These are phyloP conservation scores for Cardamine chenopodiifolia DNA, from an alignment of 345 rosid genomes.

Conservation along the genomic window DNA sequence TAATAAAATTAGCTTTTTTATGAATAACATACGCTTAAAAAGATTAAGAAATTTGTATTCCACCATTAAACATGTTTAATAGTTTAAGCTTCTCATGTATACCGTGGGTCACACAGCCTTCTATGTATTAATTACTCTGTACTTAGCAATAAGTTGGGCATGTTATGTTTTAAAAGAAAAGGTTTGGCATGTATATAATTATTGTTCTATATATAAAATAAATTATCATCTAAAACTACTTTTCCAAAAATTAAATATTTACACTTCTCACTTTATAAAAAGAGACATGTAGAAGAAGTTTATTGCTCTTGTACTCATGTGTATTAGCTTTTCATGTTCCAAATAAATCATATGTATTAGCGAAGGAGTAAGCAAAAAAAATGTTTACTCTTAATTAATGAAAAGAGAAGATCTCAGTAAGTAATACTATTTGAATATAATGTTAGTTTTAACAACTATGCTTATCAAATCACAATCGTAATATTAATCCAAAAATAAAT, in stretches of 20 bases:
- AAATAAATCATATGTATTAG: neutral
- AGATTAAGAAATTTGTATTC: neutral
- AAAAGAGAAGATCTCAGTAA: neutral
- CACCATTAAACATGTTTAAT: neutral
- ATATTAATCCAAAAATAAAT: neutral
- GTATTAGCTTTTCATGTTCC: slow-evolving; percentile 2
- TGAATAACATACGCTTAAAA: too few species aligned
- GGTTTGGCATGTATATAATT: neutral
- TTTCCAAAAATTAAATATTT: neutral
- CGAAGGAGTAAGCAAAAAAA: neutral
- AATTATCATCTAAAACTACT: slow-evolving; percentile 14
- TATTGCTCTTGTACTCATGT: slow-evolving; percentile 7
- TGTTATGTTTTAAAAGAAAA: neutral
- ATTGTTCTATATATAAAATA: neutral
- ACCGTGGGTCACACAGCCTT: neutral
- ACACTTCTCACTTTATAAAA: neutral
- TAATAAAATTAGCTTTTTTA: too few species aligned
- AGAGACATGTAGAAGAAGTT: slow-evolving; percentile 8
- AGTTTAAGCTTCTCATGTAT: neutral
- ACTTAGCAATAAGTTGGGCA: slow-evolving; percentile 3
- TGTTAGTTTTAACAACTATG: neutral
- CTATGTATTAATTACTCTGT: neutral
- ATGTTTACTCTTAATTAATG: neutral
- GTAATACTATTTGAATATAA: neutral
- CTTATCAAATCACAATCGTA: slow-evolving; percentile 1